These are phyloP conservation scores for Fusarium buxicola DNA, from an alignment of 2,329 filamentous ascomycete genomes.

Conservation along the genomic window DNA sequence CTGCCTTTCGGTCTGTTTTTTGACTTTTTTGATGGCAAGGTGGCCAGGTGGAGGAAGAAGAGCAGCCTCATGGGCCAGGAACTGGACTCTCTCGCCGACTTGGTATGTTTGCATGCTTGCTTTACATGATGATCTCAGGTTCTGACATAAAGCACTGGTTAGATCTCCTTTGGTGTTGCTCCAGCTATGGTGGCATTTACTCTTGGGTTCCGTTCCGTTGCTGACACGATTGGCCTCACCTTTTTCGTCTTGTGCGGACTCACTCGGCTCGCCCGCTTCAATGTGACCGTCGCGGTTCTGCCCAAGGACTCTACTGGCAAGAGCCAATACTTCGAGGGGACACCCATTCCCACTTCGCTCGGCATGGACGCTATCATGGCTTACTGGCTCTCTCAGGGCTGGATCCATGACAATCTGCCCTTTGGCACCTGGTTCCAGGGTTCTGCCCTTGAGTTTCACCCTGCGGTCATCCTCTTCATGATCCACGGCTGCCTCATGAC, in stretches of 20 bases:
- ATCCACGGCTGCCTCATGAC: conserved; percentile 95
- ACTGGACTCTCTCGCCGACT: conserved; percentile 91
- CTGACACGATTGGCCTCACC: conserved; percentile 83
- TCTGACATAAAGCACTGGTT: conserved; percentile 26
- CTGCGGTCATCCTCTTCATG: conserved; percentile 82
- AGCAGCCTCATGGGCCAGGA: conserved; percentile 98
- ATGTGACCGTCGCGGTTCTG: conserved; percentile 89
- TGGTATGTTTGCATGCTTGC: conserved; percentile 68
- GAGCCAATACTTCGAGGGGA: conserved; percentile 95
- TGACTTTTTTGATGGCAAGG: conserved; percentile 97
- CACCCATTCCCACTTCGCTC: conserved; percentile 92
- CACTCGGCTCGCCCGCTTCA: conserved; percentile 94
- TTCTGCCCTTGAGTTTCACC: conserved; percentile 83
- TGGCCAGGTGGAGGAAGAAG: conserved; percentile 96
- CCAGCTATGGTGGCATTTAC: conserved; percentile 90
- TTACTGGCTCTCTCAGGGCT: conserved; percentile 85
- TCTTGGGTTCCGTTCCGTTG: conserved; percentile 83
- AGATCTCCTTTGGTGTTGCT: conserved; percentile 96
- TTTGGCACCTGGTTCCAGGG: conserved; percentile 76
- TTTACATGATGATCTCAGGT: neutral
- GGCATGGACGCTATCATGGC: conserved; percentile 86
- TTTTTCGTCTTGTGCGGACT: conserved; percentile 97
- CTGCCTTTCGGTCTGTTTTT: conserved; percentile 96
- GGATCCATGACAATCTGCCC: conserved; percentile 83
- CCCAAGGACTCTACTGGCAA: conserved; percentile 95